These are phyloP conservation scores for Pelargonium nanum DNA, from an alignment of 345 rosid genomes.

Conservation along the genomic window DNA sequence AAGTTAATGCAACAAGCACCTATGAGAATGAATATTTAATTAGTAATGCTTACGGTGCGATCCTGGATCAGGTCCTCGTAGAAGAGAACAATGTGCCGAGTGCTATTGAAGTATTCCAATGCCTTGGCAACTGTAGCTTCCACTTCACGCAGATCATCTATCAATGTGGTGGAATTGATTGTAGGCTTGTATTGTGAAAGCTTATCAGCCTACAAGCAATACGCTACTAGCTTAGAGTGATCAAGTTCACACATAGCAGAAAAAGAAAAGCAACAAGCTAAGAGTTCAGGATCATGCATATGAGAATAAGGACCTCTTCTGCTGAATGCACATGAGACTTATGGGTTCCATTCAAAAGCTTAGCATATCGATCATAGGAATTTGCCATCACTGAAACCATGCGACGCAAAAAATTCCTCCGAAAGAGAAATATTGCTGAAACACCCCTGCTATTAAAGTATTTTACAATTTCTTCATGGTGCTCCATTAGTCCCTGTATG, in stretches of 20 bases:
- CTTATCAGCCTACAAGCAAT: slow-evolving; percentile 48
- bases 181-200: slow-evolving; percentile 76
- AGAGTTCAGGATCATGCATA: not conserved
- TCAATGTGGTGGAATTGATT: slow-evolving; percentile 54
- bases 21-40: not conserved
- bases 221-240: slow-evolving; percentile 8
- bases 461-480: slow-evolving; percentile 52
- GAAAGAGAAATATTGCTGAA: slow-evolving; percentile 57
- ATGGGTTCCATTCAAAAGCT: slow-evolving; percentile 86
- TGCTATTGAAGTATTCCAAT: slow-evolving; percentile 52
- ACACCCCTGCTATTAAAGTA: slow-evolving; percentile 87
- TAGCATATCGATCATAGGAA: slow-evolving; percentile 75
- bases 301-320: slow-evolving; percentile 50
- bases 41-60: slow-evolving; percentile 32
- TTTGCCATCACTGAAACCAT: slow-evolving; percentile 82
- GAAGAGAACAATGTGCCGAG: slow-evolving; percentile 62
- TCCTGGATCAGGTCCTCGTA: slow-evolving; percentile 73
- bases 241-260: slow-evolving; percentile 3
- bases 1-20: not conserved
- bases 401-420: slow-evolving; percentile 70
- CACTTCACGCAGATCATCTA: slow-evolving; percentile 47
- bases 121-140: slow-evolving; percentile 51
- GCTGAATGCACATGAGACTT: slow-evolving; percentile 94
- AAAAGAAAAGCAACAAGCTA: not conserved
- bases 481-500: slow-evolving; percentile 64